Evolutionary conservation across 2,329 filamentous ascomycete species (phyloP).

Genomic region (Alternaria sp.): DNA sequence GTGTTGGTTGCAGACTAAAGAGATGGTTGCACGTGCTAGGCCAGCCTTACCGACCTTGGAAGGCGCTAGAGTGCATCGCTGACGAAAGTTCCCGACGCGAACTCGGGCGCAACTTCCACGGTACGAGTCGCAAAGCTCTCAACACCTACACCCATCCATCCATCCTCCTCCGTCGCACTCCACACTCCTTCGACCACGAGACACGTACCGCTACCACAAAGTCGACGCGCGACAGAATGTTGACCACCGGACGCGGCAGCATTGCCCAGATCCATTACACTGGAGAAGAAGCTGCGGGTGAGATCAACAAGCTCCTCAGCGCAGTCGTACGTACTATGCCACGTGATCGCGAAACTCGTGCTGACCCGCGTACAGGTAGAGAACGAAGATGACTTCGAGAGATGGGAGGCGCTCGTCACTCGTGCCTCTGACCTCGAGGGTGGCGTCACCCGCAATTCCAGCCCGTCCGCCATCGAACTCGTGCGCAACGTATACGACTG

Average conservation of each 20-base stretch:
- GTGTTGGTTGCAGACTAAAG: background rate
- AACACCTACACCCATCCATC: conserved; percentile 12
- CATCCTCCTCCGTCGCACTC: conserved; percentile 18
- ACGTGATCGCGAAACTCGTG: background rate
- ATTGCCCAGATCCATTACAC: conserved; percentile 45
- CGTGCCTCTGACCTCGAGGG: conserved; percentile 87
- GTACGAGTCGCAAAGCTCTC: conserved; percentile 22
- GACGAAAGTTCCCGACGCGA: conserved; percentile 25
- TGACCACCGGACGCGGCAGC: conserved; percentile 40
- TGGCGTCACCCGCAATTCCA: conserved; percentile 95
- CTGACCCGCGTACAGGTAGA: conserved; percentile 57
- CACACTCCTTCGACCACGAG: conserved; percentile 11
- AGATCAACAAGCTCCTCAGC: conserved; percentile 79
- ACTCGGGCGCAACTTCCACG: conserved; percentile 22
- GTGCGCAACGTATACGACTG: conserved; percentile 89
- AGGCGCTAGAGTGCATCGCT: conserved; percentile 14
- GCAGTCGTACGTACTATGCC: conserved; percentile 72
- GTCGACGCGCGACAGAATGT: conserved; percentile 32
- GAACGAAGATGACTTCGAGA: conserved; percentile 90
- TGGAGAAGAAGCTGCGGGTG: conserved; percentile 52
- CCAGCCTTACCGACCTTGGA: background rate
- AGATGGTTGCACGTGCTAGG: conserved; percentile 12
- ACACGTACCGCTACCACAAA: background rate
- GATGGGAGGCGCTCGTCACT: conserved; percentile 91
- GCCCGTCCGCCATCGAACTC: conserved; percentile 87